Evolutionary conservation across 163 green algal genomes (phyloP).

Genomic region (Trebouxiophyceae sp.): DNA sequence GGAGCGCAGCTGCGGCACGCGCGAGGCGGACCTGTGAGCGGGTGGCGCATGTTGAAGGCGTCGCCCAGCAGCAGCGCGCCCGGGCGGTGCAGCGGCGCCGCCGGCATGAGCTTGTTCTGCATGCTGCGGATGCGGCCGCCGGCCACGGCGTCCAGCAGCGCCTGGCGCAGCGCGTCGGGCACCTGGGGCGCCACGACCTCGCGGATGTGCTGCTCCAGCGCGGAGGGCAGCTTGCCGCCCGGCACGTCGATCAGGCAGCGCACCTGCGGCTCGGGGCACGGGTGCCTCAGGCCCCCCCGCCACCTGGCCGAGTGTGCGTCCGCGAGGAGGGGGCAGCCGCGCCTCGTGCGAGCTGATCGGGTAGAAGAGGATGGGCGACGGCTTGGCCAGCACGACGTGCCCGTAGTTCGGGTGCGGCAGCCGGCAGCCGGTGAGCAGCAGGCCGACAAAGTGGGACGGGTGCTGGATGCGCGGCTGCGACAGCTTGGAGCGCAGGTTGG

Average conservation of each 20-base stretch:
- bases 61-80: constrained; percentile 93
- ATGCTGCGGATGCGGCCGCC: constrained; percentile 62
- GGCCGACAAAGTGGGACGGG: constrained; percentile 90
- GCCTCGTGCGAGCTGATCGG: constrained; percentile 81
- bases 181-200: constrained; percentile 59
- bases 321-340: too few relatives aligned
- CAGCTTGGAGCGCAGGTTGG: constrained; percentile 61
- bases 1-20: too few relatives aligned
- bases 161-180: constrained; percentile 51
- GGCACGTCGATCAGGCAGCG: constrained; percentile 91
- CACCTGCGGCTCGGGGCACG: too few relatives aligned
- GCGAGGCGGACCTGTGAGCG: constrained; percentile 89
- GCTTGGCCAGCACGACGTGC: constrained; percentile 89
- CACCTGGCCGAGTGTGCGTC: too few relatives aligned
- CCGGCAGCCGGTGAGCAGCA: constrained; percentile 64
- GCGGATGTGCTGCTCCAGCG: constrained; percentile 40
- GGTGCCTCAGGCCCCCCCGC: too few relatives aligned
- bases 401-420: constrained; percentile 85
- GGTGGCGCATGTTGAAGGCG: constrained; percentile 99
- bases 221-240: constrained; percentile 58
- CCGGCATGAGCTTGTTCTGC: constrained; percentile 90
- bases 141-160: constrained; percentile 72
- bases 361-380: constrained; percentile 97
- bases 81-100: constrained; percentile 66
- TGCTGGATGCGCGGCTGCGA: constrained; percentile 22